These are phyloP conservation scores for Pelargonium exstipulatum DNA, from an alignment of 441 rosid genomes.

Conservation along the genomic window DNA sequence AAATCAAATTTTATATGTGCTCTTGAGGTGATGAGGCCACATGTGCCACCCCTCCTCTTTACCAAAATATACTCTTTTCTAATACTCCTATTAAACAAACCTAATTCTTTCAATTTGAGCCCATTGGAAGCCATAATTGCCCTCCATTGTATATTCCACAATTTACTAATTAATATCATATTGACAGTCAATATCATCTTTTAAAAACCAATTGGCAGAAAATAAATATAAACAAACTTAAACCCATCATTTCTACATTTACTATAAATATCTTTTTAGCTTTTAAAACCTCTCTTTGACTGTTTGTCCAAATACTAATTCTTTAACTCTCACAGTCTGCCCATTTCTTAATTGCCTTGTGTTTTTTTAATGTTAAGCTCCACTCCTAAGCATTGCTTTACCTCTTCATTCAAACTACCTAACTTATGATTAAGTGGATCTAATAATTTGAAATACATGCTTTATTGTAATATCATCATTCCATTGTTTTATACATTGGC, in stretches of 20 bases:
- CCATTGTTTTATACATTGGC: slow-evolving; percentile 20
- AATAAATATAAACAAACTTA: slow-evolving; percentile 19
- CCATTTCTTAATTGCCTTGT: slow-evolving; percentile 30
- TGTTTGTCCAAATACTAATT: slow-evolving; percentile 27
- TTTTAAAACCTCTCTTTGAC: slow-evolving; percentile 35
- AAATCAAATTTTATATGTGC: neutral
- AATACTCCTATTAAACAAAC: neutral
- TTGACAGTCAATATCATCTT: slow-evolving; percentile 28
- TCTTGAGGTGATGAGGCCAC: slow-evolving; percentile 18
- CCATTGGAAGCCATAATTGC: slow-evolving; percentile 30
- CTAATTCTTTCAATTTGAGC: slow-evolving; percentile 8
- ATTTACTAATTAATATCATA: slow-evolving; percentile 15
- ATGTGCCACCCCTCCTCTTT: slow-evolving; percentile 20
- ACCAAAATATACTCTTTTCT: slow-evolving; percentile 5
- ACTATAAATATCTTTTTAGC: slow-evolving; percentile 15
- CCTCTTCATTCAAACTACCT: slow-evolving; percentile 37
- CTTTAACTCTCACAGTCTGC: slow-evolving; percentile 22
- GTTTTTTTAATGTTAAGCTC: slow-evolving; percentile 29
- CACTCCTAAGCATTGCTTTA: slow-evolving; percentile 29
- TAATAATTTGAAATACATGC: slow-evolving; percentile 21
- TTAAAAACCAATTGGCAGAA: slow-evolving; percentile 8
- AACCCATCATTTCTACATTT: slow-evolving; percentile 29
- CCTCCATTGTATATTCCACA: slow-evolving; percentile 15
- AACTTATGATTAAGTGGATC: slow-evolving; percentile 40
- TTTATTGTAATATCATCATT: slow-evolving; percentile 36